Percentiles rank a stretch among this genome's conserved stretches.
Evolutionary conservation across 2,329 filamentous ascomycete genomes (phyloP).

Genomic region (Alternaria sp.): DNA sequence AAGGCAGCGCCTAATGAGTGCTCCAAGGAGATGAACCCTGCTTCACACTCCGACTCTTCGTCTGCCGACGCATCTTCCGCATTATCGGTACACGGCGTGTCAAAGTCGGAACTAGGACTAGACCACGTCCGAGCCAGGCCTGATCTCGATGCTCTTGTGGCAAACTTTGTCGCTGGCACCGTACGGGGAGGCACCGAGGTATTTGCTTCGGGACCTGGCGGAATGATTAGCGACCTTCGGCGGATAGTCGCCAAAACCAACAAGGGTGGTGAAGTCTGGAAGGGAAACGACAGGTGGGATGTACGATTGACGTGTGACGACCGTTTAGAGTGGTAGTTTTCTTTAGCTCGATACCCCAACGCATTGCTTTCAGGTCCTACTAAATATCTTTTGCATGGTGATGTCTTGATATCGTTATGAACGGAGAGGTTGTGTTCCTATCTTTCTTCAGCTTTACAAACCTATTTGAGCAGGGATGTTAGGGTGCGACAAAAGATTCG

Average conservation of each 20-base stretch:
- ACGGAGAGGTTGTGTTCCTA: too few species aligned
- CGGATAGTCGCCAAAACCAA: slow-evolving; percentile 44
- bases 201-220: slow-evolving; percentile 44
- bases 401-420: not conserved
- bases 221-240: slow-evolving; percentile 47
- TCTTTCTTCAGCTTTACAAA: too few species aligned
- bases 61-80: slow-evolving; percentile 36
- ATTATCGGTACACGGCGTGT: slow-evolving; percentile 40
- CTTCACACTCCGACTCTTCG: slow-evolving; percentile 26
- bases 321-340: slow-evolving; percentile 43
- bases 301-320: slow-evolving; percentile 47
- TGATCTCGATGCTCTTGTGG: slow-evolving; percentile 30
- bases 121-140: slow-evolving; percentile 40
- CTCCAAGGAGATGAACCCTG: slow-evolving; percentile 36
- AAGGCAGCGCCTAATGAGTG: slow-evolving; percentile 31
- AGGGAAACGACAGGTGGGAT: slow-evolving; percentile 43
- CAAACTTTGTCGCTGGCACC: slow-evolving; percentile 36
- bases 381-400: not conserved
- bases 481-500: not conserved
- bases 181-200: slow-evolving; percentile 41
- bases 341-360: slow-evolving; percentile 36
- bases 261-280: slow-evolving; percentile 46
- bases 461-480: not conserved
- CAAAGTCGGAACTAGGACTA: slow-evolving; percentile 38
- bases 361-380: slow-evolving; percentile 4